Evolutionary conservation across 2,329 filamentous ascomycete species (phyloP), one percentile per base, ranked within the genome.

Genomic region (Fusarium gaditjirri): DNA sequence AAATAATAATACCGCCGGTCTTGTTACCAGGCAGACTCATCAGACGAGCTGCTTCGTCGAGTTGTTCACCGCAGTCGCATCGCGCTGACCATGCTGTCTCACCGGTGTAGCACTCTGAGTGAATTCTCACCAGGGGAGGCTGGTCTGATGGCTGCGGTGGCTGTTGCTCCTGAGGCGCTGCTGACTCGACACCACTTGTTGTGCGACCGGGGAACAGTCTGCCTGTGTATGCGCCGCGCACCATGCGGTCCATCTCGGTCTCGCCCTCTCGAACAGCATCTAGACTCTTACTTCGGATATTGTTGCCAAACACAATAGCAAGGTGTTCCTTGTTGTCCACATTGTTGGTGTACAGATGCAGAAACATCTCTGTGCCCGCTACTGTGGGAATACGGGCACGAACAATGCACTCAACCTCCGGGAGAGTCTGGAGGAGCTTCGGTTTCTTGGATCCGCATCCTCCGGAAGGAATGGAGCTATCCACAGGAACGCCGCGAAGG

Each of bases 71-170:
- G 81, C 96, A 99, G 83, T 99, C 96, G 84, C 96, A 99, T 33
- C 96, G 91, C 39, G 96, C 95, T 12, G 95, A 98, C 96, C 96
- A 98, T 2, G 97, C 96, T 2, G 96, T 99, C 85, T 99, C 96
- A 65, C 96, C 96, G 0, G 96, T 99, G 82, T 99, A 99, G 84
- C 96, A 99, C 82, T 99, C 96, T 6, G 94, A 97, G 81, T 99
- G 96, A 79, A 99, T 99, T 63, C 96, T 89, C 50, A 99, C 95
- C 42, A 99, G 85, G 0, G 96, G 94, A 55, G 70, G 64, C 44
- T 78, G 74, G 12, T 61, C 39, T n/a, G 55, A 33, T 43, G 38
- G 63, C 50, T 61, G 35, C 19, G 74, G 71, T 27, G 63, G 27
- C 29, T 60, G 39, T 29, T 59, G 57, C 55, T 68, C 68, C 10